Percentiles rank a stretch among this genome's conserved stretches.
Conservation (phyloP, 2,329 filamentous ascomycete genomes). For the Gnomoniopsis smithogilvyi region DNA sequence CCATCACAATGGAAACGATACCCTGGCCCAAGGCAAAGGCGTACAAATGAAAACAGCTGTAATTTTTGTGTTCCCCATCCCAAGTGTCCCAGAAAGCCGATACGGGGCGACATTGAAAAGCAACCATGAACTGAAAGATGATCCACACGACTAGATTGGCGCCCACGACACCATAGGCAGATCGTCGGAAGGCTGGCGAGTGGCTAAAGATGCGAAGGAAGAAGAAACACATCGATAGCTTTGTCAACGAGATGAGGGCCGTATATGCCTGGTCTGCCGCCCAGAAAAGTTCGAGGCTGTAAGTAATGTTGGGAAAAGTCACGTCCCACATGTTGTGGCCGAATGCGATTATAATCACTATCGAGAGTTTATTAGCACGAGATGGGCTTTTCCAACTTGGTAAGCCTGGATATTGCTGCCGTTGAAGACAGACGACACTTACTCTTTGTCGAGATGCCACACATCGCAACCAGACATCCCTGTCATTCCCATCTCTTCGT, state of each 20-base stretch:
- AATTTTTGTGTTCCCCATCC: neutral
- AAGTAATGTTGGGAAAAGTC: neutral
- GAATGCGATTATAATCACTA: neutral
- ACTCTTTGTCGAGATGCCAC: neutral
- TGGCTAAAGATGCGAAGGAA: conserved; percentile 5
- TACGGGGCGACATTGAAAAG: conserved; percentile 1
- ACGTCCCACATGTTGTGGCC: conserved; percentile 5
- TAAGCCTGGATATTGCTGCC: neutral
- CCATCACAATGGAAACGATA: conserved; percentile 4
- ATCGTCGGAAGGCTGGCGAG: neutral
- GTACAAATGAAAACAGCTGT: conserved; percentile 2
- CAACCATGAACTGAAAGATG: neutral
- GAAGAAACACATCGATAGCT: conserved; percentile 10
- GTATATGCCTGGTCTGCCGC: conserved; percentile 1
- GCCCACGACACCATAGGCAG: neutral
- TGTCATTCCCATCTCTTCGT: neutral
- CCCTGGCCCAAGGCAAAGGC: conserved; percentile 2
- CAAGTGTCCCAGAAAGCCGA: neutral
- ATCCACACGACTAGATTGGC: neutral
- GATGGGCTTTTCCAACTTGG: neutral
- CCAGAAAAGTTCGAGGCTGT: neutral
- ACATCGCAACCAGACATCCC: neutral
- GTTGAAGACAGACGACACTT: neutral
- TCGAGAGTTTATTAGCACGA: neutral
- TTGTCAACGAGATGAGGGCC: conserved; percentile 2